phyloP scores from a whole-genome alignment of 345 rosid species.

The Gossypium anomalum region DNA sequence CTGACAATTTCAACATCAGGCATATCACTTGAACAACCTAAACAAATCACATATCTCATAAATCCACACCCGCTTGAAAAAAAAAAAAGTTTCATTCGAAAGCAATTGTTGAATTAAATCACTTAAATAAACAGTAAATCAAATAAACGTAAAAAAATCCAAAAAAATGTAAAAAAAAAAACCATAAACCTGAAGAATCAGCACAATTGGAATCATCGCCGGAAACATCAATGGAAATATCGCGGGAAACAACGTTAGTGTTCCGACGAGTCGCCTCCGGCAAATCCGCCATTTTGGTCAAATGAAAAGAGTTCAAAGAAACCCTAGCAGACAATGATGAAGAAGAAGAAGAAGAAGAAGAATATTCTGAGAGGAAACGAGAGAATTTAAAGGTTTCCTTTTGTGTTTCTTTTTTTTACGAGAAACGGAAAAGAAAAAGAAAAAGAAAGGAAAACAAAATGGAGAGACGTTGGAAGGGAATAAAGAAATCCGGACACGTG shows the following conservation, averaged over 20 bases:
- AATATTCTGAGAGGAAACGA: not conserved
- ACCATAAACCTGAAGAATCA: not conserved
- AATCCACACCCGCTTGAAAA: not conserved
- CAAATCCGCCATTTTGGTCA: constrained; percentile 2
- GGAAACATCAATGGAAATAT: not conserved
- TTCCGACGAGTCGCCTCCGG: not conserved
- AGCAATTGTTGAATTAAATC: not conserved
- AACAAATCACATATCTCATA: not conserved
- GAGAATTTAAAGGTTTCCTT: not conserved
- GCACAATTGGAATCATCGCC: not conserved
- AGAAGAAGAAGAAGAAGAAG: not conserved
- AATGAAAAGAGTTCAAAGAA: not conserved
- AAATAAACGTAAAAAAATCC: not conserved
- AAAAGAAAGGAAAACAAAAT: not conserved
- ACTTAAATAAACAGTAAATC: not conserved
- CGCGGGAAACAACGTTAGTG: not conserved
- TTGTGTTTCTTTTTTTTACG: not conserved
- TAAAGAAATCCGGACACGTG: not conserved
- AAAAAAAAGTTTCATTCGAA: not conserved
- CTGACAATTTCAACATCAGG: constrained; percentile 6
- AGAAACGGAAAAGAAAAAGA: not conserved
- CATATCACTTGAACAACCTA: not conserved
- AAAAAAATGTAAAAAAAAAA: not conserved
- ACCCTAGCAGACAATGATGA: not conserved
- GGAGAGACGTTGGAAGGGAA: not conserved